Evolutionary conservation across 495 filamentous ascomycete genomes (phyloP).

Genomic region (Aspergillus sparsus): DNA sequence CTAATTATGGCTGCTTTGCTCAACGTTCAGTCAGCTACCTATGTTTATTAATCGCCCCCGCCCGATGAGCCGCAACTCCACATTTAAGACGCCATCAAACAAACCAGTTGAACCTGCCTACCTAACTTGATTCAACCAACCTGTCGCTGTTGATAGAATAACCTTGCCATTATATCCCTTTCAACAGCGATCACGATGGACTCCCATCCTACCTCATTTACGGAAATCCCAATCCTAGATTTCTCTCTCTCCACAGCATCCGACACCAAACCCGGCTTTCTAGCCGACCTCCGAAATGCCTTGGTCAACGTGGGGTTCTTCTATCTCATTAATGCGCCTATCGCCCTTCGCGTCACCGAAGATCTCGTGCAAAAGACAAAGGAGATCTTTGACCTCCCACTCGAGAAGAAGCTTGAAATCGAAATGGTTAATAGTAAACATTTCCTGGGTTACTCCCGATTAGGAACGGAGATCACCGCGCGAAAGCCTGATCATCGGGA

Average conservation of each 20-base stretch:
- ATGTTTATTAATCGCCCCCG: too few species aligned
- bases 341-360: constrained; percentile 64
- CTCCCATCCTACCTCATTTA: constrained; percentile 51
- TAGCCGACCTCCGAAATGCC: constrained; percentile 71
- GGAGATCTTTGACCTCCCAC: constrained; percentile 78
- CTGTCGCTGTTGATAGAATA: too few species aligned
- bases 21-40: too few species aligned
- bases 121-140: too few species aligned
- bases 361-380: constrained; percentile 69
- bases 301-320: constrained; percentile 91
- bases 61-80: background rate
- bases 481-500: constrained; percentile 59
- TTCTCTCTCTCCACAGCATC: constrained; percentile 63
- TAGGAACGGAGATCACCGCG: constrained; percentile 52
- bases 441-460: constrained; percentile 54
- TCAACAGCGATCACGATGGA: constrained; percentile 4
- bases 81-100: background rate
- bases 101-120: background rate
- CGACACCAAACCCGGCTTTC: constrained; percentile 72
- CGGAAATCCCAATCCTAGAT: constrained; percentile 77
- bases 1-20: too few species aligned
- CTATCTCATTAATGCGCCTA: constrained; percentile 83
- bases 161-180: too few species aligned
- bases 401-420: constrained; percentile 79
- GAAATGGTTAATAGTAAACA: constrained; percentile 85